Conservation (phyloP, 2,329 filamentous ascomycete genomes). For the Acephala macrosclerotiorum region DNA sequence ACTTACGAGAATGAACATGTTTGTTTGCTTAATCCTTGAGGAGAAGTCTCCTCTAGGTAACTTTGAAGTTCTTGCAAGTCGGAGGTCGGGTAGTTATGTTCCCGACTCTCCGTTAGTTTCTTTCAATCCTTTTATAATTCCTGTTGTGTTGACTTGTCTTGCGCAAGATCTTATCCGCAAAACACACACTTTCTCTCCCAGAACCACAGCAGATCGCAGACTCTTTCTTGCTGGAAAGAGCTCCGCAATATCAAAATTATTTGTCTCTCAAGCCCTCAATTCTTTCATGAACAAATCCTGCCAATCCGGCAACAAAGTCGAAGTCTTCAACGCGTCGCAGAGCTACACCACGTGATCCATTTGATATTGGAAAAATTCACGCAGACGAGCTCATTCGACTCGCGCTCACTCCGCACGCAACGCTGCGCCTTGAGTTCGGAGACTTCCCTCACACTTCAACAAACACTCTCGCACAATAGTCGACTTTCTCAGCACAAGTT, state of each 20-base stretch:
- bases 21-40: constrained; percentile 11
- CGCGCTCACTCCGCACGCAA: not conserved
- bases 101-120: not conserved
- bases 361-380: not conserved
- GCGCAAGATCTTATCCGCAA: not conserved
- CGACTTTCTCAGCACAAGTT: not conserved
- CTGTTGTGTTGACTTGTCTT: no score
- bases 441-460: not conserved
- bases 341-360: constrained; percentile 2
- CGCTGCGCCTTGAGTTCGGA: not conserved
- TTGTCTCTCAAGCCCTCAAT: not conserved
- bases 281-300: not conserved
- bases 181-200: not conserved
- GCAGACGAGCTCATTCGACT: not conserved
- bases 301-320: not conserved
- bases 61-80: not conserved
- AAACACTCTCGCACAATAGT: not conserved
- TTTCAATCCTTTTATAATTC: no score
- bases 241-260: no score
- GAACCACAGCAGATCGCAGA: not conserved
- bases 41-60: not conserved
- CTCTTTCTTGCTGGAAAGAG: not conserved
- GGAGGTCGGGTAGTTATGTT: not conserved
- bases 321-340: not conserved
- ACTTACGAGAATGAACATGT: constrained; percentile 59